Percentiles rank a stretch among this genome's conserved stretches.
phyloP scores from a whole-genome alignment of 2,329 filamentous ascomycete species.

The Hymenoscyphus occultus region DNA sequence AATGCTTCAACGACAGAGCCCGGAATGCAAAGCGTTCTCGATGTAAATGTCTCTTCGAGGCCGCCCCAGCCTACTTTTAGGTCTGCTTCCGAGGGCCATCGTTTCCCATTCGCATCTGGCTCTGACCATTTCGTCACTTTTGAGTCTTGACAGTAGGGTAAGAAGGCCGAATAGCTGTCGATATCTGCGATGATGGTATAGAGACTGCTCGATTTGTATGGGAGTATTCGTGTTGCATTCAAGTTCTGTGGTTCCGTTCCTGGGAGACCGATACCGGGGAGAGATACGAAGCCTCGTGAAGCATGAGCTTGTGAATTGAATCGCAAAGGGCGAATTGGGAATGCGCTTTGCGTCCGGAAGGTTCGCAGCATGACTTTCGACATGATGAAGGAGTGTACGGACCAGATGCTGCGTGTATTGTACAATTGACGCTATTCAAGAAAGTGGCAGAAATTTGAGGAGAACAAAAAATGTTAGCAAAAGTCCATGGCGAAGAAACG shows the following conservation, averaged over 20 bases:
- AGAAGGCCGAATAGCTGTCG: slow-evolving; percentile 76
- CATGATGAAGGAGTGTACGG: slow-evolving; percentile 18
- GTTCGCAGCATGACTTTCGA: slow-evolving; percentile 26
- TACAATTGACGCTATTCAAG: not conserved
- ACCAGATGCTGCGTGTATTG: not conserved
- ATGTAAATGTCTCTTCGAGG: slow-evolving; percentile 80
- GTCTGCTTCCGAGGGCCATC: slow-evolving; percentile 71
- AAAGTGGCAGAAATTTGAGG: not conserved
- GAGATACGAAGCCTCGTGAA: slow-evolving; percentile 44
- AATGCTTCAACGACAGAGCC: slow-evolving; percentile 73
- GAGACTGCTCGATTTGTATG: slow-evolving; percentile 67
- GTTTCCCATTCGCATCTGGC: slow-evolving; percentile 45
- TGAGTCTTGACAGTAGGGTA: slow-evolving; percentile 84
- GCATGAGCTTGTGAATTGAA: slow-evolving; percentile 6
- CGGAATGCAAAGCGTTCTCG: slow-evolving; percentile 73
- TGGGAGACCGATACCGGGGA: slow-evolving; percentile 36
- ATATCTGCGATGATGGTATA: slow-evolving; percentile 89
- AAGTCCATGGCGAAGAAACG: not conserved
- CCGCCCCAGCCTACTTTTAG: slow-evolving; percentile 83
- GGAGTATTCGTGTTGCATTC: slow-evolving; percentile 70
- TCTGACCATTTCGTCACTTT: slow-evolving; percentile 72
- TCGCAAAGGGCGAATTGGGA: slow-evolving; percentile 17
- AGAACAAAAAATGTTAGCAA: not conserved
- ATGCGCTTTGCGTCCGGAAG: slow-evolving; percentile 21
- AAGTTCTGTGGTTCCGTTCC: slow-evolving; percentile 56